These are phyloP conservation scores for Conoideocrella luteorostrata DNA, from an alignment of 2,329 filamentous ascomycete genomes.

Conservation along the genomic window DNA sequence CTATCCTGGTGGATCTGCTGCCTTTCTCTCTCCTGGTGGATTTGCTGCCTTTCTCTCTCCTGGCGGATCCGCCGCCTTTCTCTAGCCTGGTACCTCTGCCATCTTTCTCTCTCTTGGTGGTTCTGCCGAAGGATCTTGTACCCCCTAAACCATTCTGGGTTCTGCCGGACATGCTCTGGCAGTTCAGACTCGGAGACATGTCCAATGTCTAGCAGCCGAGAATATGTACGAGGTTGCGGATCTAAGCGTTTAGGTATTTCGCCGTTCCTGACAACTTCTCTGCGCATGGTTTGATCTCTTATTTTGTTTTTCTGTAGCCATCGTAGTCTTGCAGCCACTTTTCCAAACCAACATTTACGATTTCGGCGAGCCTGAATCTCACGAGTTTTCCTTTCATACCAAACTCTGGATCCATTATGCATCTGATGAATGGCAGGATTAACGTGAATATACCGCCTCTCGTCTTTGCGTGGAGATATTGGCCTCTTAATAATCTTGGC, in stretches of 20 bases:
- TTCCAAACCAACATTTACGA: slow-evolving; percentile 46
- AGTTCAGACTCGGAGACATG: slow-evolving; percentile 32
- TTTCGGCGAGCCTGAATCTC: slow-evolving; percentile 44
- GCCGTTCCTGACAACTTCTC: not conserved
- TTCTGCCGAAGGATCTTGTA: slow-evolving; percentile 29
- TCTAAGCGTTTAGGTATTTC: slow-evolving; percentile 11
- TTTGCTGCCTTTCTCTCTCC: no score
- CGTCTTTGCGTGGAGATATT: slow-evolving; percentile 14
- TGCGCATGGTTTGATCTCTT: slow-evolving; percentile 12
- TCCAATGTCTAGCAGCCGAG: slow-evolving; percentile 28
- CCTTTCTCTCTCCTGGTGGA: no score
- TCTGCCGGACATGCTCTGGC: slow-evolving; percentile 36
- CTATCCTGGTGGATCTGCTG: no score
- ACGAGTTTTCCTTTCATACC: slow-evolving; percentile 39
- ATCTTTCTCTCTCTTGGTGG: not conserved
- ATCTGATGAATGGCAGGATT: slow-evolving; percentile 46
- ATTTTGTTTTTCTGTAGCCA: slow-evolving; percentile 20
- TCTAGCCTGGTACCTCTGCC: slow-evolving; percentile 11
- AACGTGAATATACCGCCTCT: slow-evolving; percentile 36
- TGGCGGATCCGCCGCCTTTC: no score
- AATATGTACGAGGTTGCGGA: slow-evolving; percentile 23
- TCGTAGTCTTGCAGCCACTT: slow-evolving; percentile 31
- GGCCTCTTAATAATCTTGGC: no score
- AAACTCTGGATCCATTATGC: slow-evolving; percentile 35
- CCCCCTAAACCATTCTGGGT: slow-evolving; percentile 39